Base-by-base conservation (phyloP, 2,329 filamentous ascomycete genomes). In the Colletotrichum sp. region DNA sequence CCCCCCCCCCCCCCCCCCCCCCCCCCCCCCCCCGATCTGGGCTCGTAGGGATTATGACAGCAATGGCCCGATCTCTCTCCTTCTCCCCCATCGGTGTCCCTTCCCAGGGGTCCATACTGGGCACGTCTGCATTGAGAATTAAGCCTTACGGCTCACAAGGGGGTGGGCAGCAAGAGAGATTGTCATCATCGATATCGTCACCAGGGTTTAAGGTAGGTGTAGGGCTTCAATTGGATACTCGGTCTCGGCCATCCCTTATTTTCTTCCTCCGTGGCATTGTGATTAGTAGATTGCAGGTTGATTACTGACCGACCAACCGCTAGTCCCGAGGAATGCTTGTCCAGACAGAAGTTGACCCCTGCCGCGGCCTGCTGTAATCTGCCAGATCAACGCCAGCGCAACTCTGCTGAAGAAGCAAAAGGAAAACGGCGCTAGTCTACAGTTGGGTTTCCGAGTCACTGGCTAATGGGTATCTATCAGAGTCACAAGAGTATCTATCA, bases 341-440 rank as follows among this genome's bases (percentile, higher is more conserved):
- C 8, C 26, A 18, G 28, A 30, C 26, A 32, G 8, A 32, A 18
- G 34, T 38, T 38, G 1, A 38, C 34, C 34, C 34, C 34, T 38
- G 34, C 15, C 34, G 34, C 34, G 34, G 34, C 34, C 43, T 48
- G 43, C 43, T 21, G 43, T 58, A 58, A 58, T 26, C 15, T 32
- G 36, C 21, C 36, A 48, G 13, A 21, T 26, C 28, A 52, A 43
- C 16, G 16, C 66, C 66, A 65, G 36, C 34, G 43, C 13, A 71
- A 74, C 61, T 61, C 60, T 74, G 72, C 60, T 52, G 72, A 74
- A 71, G 52, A 71, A 71, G 65, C 6, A 30, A 28, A 30, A 38
- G 38, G 34, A 12, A 24, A 15, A 30, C 10, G 43, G 30, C 30
- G 26, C 55, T 26, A 24, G 16, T 4, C 28, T 8, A 61, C 58